Percentiles rank a stretch among this genome's conserved stretches.
Evolutionary conservation across 306 rosid species (phyloP).

Genomic region (Leucaena leucocephala): DNA sequence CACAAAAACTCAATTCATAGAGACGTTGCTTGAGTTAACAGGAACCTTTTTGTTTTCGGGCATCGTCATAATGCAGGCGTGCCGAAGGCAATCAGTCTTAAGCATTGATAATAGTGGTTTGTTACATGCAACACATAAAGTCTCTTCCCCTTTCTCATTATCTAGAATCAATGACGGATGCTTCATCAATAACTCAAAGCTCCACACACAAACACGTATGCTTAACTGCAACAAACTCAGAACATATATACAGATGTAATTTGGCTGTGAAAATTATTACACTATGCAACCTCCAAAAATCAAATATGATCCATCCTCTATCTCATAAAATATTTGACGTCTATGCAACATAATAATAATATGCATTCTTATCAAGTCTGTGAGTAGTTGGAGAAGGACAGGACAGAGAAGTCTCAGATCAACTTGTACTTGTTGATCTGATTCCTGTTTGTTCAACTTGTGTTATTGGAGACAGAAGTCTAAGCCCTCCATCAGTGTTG

Average conservation of each 20-base stretch:
- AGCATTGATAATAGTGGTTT: not conserved
- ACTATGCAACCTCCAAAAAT: not conserved
- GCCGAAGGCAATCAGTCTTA: not conserved
- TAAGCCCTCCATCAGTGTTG: slow-evolving; percentile 13
- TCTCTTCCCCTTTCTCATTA: not conserved
- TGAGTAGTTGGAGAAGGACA: not conserved
- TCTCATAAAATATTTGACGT: not conserved
- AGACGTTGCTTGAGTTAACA: not conserved
- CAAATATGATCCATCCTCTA: not conserved
- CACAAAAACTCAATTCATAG: not conserved
- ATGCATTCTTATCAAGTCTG: no score
- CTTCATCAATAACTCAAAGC: slow-evolving; percentile 20
- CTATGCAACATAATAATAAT: no score
- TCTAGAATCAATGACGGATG: not conserved
- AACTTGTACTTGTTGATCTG: not conserved
- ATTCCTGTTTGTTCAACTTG: not conserved
- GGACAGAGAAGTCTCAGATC: not conserved
- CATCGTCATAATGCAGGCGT: not conserved
- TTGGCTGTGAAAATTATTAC: not conserved
- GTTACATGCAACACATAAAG: not conserved
- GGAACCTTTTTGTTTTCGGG: not conserved
- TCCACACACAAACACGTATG: not conserved
- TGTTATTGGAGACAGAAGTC: not conserved
- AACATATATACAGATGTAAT: not conserved
- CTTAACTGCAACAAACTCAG: no score